phyloP scores from a whole-genome alignment of 2,329 filamentous ascomycete genomes.

The Curvularia spicifera region DNA sequence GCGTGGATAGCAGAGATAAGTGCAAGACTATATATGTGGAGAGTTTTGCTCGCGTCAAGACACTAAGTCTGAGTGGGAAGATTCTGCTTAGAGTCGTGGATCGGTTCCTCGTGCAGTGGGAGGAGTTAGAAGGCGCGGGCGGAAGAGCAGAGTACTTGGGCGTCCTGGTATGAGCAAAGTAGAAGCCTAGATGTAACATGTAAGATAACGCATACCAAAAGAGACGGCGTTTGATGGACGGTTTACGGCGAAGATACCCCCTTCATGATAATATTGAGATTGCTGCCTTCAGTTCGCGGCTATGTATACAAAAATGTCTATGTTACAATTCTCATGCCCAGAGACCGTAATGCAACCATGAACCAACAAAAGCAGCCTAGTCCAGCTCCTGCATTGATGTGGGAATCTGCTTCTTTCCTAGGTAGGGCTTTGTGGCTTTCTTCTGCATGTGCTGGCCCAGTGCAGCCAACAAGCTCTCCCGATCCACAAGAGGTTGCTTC shows the following conservation, averaged over 20 bases:
- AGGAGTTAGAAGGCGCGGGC: slow-evolving; percentile 59
- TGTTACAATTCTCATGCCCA: slow-evolving; percentile 16
- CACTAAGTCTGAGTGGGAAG: slow-evolving; percentile 82
- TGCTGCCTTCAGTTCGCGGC: slow-evolving; percentile 9
- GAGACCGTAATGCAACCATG: background rate
- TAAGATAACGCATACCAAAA: background rate
- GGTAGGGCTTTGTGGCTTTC: slow-evolving; percentile 25
- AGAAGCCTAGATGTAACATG: background rate
- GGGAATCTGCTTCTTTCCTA: slow-evolving; percentile 20
- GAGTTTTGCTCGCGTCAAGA: slow-evolving; percentile 85
- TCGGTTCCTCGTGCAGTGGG: slow-evolving; percentile 83
- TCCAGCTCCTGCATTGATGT: slow-evolving; percentile 19
- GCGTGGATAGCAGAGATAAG: slow-evolving; percentile 53
- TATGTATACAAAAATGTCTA: slow-evolving; percentile 35
- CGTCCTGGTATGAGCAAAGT: slow-evolving; percentile 43
- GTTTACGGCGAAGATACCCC: slow-evolving; percentile 23
- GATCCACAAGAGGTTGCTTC: slow-evolving; percentile 32
- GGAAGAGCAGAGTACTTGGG: slow-evolving; percentile 54
- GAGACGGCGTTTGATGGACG: slow-evolving; percentile 14
- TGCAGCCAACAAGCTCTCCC: slow-evolving; percentile 48
- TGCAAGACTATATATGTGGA: slow-evolving; percentile 87
- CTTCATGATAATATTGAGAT: background rate
- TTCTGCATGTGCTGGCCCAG: slow-evolving; percentile 52
- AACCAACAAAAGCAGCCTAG: slow-evolving; percentile 8
- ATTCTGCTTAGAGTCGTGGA: slow-evolving; percentile 76